Evolutionary conservation across 1,139 yeast species (phyloP).

Genomic region (Maudiozyma humilis): DNA sequence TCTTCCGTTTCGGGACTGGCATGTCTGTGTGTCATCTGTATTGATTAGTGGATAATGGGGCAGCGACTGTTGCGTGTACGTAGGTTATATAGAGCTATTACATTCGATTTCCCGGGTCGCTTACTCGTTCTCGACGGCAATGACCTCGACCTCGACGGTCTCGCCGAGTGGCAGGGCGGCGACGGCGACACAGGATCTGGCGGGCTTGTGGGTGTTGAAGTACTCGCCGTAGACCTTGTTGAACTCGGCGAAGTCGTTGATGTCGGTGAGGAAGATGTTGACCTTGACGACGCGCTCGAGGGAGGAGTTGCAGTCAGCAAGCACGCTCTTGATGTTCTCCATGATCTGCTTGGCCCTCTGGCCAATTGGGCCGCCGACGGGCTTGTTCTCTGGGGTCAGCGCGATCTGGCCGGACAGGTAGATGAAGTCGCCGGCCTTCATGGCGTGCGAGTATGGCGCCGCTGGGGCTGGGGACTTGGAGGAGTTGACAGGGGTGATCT

Average conservation of each 20-base stretch:
- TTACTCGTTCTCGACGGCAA: slow-evolving; percentile 43
- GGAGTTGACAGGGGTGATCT: slow-evolving; percentile 39
- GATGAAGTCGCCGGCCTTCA: slow-evolving; percentile 76
- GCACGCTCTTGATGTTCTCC: slow-evolving; percentile 64
- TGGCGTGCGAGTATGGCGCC: slow-evolving; percentile 89
- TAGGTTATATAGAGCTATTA: not conserved
- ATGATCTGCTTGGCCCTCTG: slow-evolving; percentile 83
- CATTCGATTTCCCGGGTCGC: not conserved
- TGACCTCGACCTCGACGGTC: slow-evolving; percentile 63
- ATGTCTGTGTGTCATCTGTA: too few species aligned
- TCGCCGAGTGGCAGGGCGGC: slow-evolving; percentile 78
- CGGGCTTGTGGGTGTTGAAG: slow-evolving; percentile 79
- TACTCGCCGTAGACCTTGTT: slow-evolving; percentile 76
- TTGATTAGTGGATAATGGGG: too few species aligned
- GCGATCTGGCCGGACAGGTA: slow-evolving; percentile 96
- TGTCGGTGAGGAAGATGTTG: slow-evolving; percentile 81
- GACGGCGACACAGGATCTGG: slow-evolving; percentile 93
- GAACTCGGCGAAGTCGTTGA: slow-evolving; percentile 71
- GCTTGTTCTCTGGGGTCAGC: slow-evolving; percentile 72
- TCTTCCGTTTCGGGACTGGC: too few species aligned
- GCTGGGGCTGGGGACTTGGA: slow-evolving; percentile 89
- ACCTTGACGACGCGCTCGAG: slow-evolving; percentile 78
- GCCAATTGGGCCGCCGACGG: slow-evolving; percentile 65
- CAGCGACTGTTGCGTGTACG: too few species aligned
- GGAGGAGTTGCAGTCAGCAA: slow-evolving; percentile 76